Conservation (phyloP, 2,329 filamentous ascomycete genomes). For the Neocucurbitaria cava region DNA sequence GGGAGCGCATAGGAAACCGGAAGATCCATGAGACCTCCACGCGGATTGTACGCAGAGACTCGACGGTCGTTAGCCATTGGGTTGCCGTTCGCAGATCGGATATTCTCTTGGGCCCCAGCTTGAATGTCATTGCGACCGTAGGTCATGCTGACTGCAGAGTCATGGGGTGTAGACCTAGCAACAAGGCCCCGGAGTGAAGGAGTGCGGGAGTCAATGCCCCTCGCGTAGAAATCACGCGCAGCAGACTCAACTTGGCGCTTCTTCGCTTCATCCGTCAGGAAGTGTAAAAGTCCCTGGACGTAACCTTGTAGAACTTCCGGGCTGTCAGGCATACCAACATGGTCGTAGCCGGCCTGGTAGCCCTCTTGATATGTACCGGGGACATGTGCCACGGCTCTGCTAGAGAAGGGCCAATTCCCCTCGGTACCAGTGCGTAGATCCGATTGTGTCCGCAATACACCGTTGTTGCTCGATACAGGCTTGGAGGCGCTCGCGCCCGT, state of each 20-base stretch:
- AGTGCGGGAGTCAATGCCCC: slow-evolving; percentile 18
- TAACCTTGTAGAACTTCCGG: slow-evolving; percentile 44
- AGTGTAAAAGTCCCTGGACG: slow-evolving; percentile 40
- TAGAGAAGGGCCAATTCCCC: slow-evolving; percentile 30
- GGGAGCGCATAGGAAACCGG: slow-evolving; percentile 14
- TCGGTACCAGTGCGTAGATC: slow-evolving; percentile 27
- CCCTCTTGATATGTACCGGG: slow-evolving; percentile 48
- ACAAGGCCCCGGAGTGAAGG: slow-evolving; percentile 38
- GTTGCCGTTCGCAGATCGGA: slow-evolving; percentile 21
- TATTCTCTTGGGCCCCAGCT: slow-evolving; percentile 33
- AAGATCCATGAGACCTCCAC: slow-evolving; percentile 13
- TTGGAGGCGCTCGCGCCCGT: slow-evolving; percentile 6
- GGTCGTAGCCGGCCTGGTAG: slow-evolving; percentile 47
- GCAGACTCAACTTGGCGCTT: slow-evolving; percentile 19
- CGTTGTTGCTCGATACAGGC: slow-evolving; percentile 20
- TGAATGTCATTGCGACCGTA: slow-evolving; percentile 25
- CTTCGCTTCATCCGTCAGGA: slow-evolving; percentile 37
- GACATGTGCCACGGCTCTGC: slow-evolving; percentile 27
- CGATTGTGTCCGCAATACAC: slow-evolving; percentile 15
- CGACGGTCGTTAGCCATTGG: slow-evolving; percentile 13
- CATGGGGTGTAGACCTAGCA: slow-evolving; percentile 31
- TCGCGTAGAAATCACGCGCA: slow-evolving; percentile 13
- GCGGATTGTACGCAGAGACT: slow-evolving; percentile 22
- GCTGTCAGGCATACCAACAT: slow-evolving; percentile 40
- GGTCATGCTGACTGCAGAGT: slow-evolving; percentile 38